These are phyloP conservation scores for Citropsis articulata DNA, from an alignment of 345 rosid species.

Conservation along the genomic window DNA sequence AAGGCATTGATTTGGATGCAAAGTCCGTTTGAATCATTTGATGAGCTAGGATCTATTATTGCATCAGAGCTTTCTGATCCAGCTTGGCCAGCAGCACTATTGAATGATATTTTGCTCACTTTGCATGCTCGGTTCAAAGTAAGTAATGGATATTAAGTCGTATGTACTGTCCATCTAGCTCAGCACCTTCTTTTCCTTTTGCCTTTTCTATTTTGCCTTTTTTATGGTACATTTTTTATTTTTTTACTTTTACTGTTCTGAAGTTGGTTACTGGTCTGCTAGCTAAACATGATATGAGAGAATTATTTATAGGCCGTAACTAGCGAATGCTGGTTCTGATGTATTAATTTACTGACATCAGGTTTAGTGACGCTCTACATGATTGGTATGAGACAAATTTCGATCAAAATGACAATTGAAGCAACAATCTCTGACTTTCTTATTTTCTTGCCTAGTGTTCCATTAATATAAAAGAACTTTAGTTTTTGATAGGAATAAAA, in stretches of 20 bases:
- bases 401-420: not conserved
- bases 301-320: not conserved
- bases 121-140: conserved; percentile 99
- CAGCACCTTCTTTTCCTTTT: not conserved
- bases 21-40: conserved; percentile 89
- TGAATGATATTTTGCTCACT: conserved; percentile 94
- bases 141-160: conserved; percentile 11
- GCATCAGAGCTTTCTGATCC: conserved; percentile 99
- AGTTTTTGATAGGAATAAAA: not conserved
- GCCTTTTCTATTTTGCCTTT: not conserved
- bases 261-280: not conserved
- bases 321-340: not conserved
- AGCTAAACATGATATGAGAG: not conserved
- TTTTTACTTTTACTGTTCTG: not conserved
- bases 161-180: not conserved
- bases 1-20: conserved; percentile 99
- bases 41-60: conserved; percentile 89
- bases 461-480: not conserved
- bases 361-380: too few relatives aligned
- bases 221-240: not conserved
- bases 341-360: not conserved
- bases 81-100: conserved; percentile 85
- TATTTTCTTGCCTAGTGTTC: conserved; percentile 5
- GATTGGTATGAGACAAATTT: not conserved
- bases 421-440: not conserved